These are phyloP conservation scores for Simplicillium aogashimaense DNA, from an alignment of 2,329 filamentous ascomycete genomes.

Conservation along the genomic window DNA sequence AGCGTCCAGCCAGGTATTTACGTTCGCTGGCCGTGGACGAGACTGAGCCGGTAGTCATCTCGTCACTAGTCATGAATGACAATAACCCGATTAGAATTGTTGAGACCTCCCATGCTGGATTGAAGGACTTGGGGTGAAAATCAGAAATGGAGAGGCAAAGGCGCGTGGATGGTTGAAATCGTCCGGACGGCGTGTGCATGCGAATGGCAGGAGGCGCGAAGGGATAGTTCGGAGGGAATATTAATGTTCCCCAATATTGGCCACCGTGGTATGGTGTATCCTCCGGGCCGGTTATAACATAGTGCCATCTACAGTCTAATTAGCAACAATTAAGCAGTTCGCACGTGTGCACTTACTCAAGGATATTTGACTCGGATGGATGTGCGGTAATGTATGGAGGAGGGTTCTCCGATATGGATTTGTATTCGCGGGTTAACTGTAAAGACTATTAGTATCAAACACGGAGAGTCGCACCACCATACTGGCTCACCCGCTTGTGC, in stretches of 20 bases:
- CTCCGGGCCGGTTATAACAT: conserved; percentile 89
- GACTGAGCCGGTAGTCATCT: conserved; percentile 94
- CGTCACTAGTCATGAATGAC: conserved; percentile 97
- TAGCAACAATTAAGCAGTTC: conserved; percentile 8
- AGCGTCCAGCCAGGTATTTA: conserved; percentile 64
- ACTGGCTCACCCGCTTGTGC: conserved; percentile 53
- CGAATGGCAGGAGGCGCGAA: conserved; percentile 95
- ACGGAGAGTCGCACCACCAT: neutral
- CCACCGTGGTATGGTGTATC: conserved; percentile 89
- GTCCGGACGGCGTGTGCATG: conserved; percentile 95
- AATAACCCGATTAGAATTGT: conserved; percentile 91
- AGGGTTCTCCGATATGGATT: conserved; percentile 59
- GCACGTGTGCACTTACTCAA: conserved; percentile 53
- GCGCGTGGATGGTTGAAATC: conserved; percentile 86
- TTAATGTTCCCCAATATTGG: conserved; percentile 95
- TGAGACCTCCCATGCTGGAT: conserved; percentile 95
- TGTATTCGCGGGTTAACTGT: conserved; percentile 53
- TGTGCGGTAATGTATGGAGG: conserved; percentile 85
- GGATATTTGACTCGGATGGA: conserved; percentile 81
- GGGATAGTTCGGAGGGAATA: conserved; percentile 93
- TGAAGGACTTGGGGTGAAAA: conserved; percentile 97
- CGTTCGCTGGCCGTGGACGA: conserved; percentile 69
- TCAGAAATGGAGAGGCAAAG: conserved; percentile 94
- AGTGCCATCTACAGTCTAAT: conserved; percentile 61
- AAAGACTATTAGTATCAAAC: conserved; percentile 12